phyloP scores from a whole-genome alignment of 1,139 yeast genomes.

The Hansenula anomala region DNA sequence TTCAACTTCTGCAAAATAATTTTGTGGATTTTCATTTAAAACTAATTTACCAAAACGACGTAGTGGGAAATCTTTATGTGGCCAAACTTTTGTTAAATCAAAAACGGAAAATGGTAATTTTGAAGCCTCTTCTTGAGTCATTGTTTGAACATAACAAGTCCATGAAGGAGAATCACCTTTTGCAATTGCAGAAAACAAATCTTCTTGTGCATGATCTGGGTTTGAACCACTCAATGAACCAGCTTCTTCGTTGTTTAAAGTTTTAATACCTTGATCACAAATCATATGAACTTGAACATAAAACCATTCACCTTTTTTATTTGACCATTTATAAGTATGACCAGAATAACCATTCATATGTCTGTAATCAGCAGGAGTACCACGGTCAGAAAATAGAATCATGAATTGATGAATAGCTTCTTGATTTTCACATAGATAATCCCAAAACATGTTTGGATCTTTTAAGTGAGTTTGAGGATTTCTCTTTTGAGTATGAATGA shows the following conservation, averaged over 20 bases:
- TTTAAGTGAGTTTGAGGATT: constrained; percentile 80
- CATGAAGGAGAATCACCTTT: constrained; percentile 57
- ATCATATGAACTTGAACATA: constrained; percentile 64
- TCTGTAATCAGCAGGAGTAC: constrained; percentile 62
- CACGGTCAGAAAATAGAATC: constrained; percentile 61
- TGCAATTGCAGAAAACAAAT: constrained; percentile 56
- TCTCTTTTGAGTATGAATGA: constrained; percentile 63
- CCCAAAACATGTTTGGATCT: constrained; percentile 75
- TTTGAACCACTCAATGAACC: constrained; percentile 51
- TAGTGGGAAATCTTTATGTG: constrained; percentile 52
- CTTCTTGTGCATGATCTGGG: constrained; percentile 64
- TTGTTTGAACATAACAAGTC: constrained; percentile 62
- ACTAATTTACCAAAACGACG: constrained; percentile 53
- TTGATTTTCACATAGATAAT: constrained; percentile 56
- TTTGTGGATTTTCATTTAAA: constrained; percentile 50
- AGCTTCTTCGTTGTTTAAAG: constrained; percentile 54
- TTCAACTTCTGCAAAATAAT: constrained; percentile 55
- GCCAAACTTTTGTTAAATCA: constrained; percentile 65
- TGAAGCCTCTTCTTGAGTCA: constrained; percentile 63
- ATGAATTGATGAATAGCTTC: constrained; percentile 64
- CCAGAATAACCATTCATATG: constrained; percentile 72
- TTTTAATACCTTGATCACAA: constrained; percentile 56
- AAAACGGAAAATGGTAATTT: constrained; percentile 58
- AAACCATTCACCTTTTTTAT: constrained; percentile 59
- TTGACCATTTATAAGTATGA: constrained; percentile 66